Percentiles rank a stretch among this genome's conserved stretches.
These are phyloP conservation scores for Penicillium nordicum DNA, from an alignment of 2,329 filamentous ascomycete genomes.

Conservation along the genomic window DNA sequence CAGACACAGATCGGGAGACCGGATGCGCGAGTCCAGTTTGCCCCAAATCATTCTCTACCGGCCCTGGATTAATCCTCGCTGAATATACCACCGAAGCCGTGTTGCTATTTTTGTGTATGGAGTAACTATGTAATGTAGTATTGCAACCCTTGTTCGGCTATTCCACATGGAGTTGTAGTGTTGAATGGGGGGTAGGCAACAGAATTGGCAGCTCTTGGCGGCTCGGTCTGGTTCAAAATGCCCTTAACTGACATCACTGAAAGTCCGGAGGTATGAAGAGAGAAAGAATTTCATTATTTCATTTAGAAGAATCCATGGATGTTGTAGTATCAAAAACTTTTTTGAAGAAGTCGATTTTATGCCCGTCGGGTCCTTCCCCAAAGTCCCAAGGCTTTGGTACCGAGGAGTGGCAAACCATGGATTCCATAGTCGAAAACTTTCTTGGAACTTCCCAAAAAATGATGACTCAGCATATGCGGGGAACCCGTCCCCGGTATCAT, in stretches of 20 bases:
- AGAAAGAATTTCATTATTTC: not conserved
- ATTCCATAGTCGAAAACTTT: not conserved
- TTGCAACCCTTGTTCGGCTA: not conserved
- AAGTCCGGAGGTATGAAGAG: not conserved
- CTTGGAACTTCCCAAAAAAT: not conserved
- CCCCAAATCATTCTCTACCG: not conserved
- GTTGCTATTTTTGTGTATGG: conserved; percentile 3
- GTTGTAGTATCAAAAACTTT: not conserved
- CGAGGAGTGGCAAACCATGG: not conserved
- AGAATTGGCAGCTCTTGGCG: conserved; percentile 6
- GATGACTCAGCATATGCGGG: conserved; percentile 16
- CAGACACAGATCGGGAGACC: not conserved
- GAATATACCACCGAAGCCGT: not conserved
- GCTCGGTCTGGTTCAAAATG: not conserved
- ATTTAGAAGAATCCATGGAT: not conserved
- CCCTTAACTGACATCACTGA: not conserved
- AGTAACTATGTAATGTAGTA: not conserved
- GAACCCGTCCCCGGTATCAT: conserved; percentile 3
- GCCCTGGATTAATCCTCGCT: not conserved
- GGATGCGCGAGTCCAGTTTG: not conserved
- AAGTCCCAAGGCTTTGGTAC: not conserved
- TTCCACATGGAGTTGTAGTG: not conserved
- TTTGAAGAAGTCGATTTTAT: not conserved
- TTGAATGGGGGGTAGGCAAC: conserved; percentile 3
- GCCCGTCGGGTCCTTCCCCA: not conserved